phyloP scores from a whole-genome alignment of 768 basidiomycete genomes.

The Xerocomellus amylosporus region DNA sequence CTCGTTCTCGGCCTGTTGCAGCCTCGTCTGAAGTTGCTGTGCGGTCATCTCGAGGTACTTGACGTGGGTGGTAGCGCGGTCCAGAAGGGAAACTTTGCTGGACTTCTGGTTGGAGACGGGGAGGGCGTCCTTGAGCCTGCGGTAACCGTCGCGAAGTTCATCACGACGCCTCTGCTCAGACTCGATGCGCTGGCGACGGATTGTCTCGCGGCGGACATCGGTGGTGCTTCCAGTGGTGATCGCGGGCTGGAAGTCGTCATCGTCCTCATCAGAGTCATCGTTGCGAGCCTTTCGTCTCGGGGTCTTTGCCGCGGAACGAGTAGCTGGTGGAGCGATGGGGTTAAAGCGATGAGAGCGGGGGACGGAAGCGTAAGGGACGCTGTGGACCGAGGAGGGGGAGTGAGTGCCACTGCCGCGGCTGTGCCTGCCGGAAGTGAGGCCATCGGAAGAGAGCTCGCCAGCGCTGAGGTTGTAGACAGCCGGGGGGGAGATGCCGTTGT shows the following conservation, averaged over 20 bases:
- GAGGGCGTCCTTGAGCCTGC: constrained; percentile 85
- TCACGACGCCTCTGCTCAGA: constrained; percentile 90
- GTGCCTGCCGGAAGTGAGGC: constrained; percentile 58
- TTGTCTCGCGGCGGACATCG: constrained; percentile 83
- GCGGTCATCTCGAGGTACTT: constrained; percentile 81
- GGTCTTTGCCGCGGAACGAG: constrained; percentile 52
- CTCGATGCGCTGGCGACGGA: constrained; percentile 90
- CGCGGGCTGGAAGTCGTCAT: constrained; percentile 70
- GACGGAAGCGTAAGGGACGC: constrained; percentile 56
- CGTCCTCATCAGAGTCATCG: constrained; percentile 70
- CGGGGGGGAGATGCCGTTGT: constrained; percentile 67
- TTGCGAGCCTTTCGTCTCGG: constrained; percentile 47
- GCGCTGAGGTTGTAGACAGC: constrained; percentile 68
- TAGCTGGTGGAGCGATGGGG: constrained; percentile 56
- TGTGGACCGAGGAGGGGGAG: constrained; percentile 47
- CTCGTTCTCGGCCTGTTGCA: constrained; percentile 77
- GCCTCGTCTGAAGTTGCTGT: constrained; percentile 68
- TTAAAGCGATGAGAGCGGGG: constrained; percentile 79
- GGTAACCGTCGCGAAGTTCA: constrained; percentile 90
- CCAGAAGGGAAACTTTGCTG: constrained; percentile 87
- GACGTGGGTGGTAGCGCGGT: constrained; percentile 86
- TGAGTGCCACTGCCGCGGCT: constrained; percentile 69
- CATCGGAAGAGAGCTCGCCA: constrained; percentile 74
- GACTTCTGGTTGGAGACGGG: constrained; percentile 90
- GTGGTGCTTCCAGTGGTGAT: constrained; percentile 42